Base-by-base conservation (phyloP, 2,329 filamentous ascomycete genomes). In the Fusarium xylarioides region DNA sequence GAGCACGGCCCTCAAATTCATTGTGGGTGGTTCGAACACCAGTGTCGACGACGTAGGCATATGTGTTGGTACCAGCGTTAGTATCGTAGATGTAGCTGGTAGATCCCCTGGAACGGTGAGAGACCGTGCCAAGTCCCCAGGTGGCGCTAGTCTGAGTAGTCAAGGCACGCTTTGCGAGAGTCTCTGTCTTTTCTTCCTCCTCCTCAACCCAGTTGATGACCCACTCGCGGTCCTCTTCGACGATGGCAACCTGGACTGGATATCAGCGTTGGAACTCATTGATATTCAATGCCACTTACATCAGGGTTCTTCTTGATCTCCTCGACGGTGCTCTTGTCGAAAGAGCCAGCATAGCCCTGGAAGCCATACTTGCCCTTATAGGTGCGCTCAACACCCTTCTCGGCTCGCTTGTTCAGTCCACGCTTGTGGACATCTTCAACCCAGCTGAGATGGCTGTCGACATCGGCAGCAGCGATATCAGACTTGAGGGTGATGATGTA, bases 401-500 rank as follows among this genome's bases (percentile, higher is more conserved):
- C 65, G 19, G 83, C 84, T 37, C 86, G 83, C 77, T 85, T 85
- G 76, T 79, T 81, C 46, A 89, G 69, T 76, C 88, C 89, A 72
- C 88, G 86, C 80, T 86, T 88, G 76, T 86, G 84, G 52, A 91
- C 80, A 44, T 86, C 82, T n/a, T 83, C 84, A 71, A 90, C 83
- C 74, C 83, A 85, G 50, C 79, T 77, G 71, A 89, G 78, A 77
- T 90, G 86, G 50, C 81, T 80, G 43, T 83, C 79, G 72, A 91
- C 82, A 38, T 81, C 82, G 7, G 82, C 81, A 23, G 83, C 78
- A 55, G 80, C 81, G 71, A 84, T 83, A 58, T 84, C 85, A 70
- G 82, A 82, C 80, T 91, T 89, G 81, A 91, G 90, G 54, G 91
- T 88, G 42, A 91, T 85, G 74, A 91, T 90, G 81, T 90, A 92